A percentile compares a stretch with the other conserved stretches of the same genome.
These are phyloP conservation scores for Salvia hispanica DNA, from an alignment of 257 asterid genomes.

Conservation along the genomic window DNA sequence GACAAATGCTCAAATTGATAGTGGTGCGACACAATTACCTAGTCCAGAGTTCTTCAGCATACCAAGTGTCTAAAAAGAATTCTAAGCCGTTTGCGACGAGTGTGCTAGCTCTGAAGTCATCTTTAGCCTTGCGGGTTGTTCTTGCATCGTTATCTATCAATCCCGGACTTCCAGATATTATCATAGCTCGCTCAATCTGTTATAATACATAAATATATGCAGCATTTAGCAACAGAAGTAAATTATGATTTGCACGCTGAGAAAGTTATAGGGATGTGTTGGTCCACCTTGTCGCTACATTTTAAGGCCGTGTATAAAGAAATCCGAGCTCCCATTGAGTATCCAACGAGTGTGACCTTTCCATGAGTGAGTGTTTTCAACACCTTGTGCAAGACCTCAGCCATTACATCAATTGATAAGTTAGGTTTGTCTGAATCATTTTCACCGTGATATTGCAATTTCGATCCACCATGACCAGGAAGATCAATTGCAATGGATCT, in stretches of 20 bases:
- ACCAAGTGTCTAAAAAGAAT: conserved; percentile 71
- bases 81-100: conserved; percentile 73
- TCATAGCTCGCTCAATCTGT: conserved; percentile 77
- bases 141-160: conserved; percentile 63
- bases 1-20: neutral
- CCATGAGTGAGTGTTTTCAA: conserved; percentile 45
- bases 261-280: neutral
- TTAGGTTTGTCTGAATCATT: conserved; percentile 41
- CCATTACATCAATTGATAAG: conserved; percentile 64
- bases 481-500: conserved; percentile 88
- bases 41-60: conserved; percentile 79
- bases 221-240: conserved; percentile 16
- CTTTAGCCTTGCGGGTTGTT: conserved; percentile 66
- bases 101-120: conserved; percentile 74
- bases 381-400: conserved; percentile 57
- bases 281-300: conserved; percentile 60
- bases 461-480: conserved; percentile 93
- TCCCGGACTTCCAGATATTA: conserved; percentile 96
- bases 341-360: conserved; percentile 77
- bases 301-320: conserved; percentile 73
- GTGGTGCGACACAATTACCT: conserved; percentile 49
- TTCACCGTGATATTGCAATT: conserved; percentile 40
- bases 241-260: neutral
- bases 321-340: conserved; percentile 97
- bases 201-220: conserved; percentile 22